A percentile compares a stretch with the other conserved stretches of the same genome.
Evolutionary conservation across 1,139 yeast species (phyloP).

Genomic region (Protomyces lactucae-debilis): DNA sequence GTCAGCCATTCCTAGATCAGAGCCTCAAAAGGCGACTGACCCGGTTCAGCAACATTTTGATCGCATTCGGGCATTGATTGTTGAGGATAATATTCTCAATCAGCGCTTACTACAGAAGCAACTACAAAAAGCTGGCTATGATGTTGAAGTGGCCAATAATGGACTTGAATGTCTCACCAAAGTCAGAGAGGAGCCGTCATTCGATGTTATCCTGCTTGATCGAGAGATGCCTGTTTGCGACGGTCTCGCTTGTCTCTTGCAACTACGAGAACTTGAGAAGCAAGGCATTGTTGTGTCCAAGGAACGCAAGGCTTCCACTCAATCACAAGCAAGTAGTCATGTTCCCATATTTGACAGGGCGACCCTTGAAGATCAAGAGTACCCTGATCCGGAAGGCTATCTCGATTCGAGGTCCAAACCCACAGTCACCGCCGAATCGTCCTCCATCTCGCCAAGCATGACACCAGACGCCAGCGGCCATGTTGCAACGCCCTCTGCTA

Average conservation of each 20-base stretch:
- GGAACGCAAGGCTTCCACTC: not conserved
- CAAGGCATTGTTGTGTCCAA: not conserved
- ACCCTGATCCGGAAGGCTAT: not conserved
- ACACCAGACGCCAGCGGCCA: not conserved
- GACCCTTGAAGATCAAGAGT: not conserved
- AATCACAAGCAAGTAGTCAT: not conserved
- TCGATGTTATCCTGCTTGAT: conserved; percentile 18
- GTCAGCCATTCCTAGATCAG: not conserved
- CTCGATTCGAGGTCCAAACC: not conserved
- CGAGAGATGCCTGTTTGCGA: conserved; percentile 26
- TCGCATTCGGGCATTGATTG: conserved; percentile 72
- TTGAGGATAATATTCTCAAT: conserved; percentile 92
- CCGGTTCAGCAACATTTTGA: not conserved
- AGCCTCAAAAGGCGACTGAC: not conserved
- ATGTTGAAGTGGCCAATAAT: conserved; percentile 78
- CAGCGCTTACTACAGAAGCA: conserved; percentile 89
- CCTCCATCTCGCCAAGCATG: not conserved
- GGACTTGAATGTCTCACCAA: conserved; percentile 86
- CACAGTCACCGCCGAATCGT: not conserved
- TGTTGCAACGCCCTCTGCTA: not conserved
- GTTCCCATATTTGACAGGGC: not conserved
- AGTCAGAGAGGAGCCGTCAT: not conserved
- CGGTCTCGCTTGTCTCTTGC: conserved; percentile 1
- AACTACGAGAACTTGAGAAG: not conserved
- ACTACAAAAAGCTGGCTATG: conserved; percentile 74